phyloP scores from a whole-genome alignment of 352 stramenopile species.

The Phytophthora uliginosa region DNA sequence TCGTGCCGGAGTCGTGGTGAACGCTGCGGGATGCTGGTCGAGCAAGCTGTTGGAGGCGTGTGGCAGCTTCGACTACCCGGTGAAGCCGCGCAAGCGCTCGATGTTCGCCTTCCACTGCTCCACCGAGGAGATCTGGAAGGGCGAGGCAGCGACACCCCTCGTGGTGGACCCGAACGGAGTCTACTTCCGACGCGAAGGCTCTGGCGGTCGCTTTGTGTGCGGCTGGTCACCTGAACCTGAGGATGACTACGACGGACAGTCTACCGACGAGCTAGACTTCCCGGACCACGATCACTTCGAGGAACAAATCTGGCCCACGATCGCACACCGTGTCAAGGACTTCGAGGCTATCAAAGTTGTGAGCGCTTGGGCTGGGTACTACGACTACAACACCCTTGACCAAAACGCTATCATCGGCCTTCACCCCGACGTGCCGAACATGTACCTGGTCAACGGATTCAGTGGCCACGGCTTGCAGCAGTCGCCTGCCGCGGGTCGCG shows the following conservation, averaged over 20 bases:
- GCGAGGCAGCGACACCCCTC: conserved; percentile 67
- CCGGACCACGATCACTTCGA: conserved; percentile 82
- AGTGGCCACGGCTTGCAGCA: conserved; percentile 88
- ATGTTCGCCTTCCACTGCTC: conserved; percentile 86
- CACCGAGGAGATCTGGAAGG: conserved; percentile 81
- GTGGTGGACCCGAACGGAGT: conserved; percentile 83
- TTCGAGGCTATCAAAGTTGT: conserved; percentile 89
- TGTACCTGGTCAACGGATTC: conserved; percentile 90
- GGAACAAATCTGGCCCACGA: conserved; percentile 84
- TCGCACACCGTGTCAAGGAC: conserved; percentile 74
- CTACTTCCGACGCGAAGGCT: conserved; percentile 85
- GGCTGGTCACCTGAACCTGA: conserved; percentile 69
- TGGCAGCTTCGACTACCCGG: conserved; percentile 77
- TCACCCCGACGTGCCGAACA: conserved; percentile 83
- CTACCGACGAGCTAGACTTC: conserved; percentile 71
- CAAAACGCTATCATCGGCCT: conserved; percentile 89
- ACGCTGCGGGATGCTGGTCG: conserved; percentile 79
- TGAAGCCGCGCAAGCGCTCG: conserved; percentile 81
- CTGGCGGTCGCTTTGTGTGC: conserved; percentile 76
- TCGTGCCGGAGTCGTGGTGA: conserved; percentile 73
- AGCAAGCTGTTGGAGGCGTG: conserved; percentile 76
- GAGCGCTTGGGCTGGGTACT: conserved; percentile 84
- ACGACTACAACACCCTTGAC: conserved; percentile 92
- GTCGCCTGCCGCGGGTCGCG: conserved; percentile 77
- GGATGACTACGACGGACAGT: conserved; percentile 72